phyloP scores from a whole-genome alignment of 352 stramenopile genomes.

The Phytopythium litorale region DNA sequence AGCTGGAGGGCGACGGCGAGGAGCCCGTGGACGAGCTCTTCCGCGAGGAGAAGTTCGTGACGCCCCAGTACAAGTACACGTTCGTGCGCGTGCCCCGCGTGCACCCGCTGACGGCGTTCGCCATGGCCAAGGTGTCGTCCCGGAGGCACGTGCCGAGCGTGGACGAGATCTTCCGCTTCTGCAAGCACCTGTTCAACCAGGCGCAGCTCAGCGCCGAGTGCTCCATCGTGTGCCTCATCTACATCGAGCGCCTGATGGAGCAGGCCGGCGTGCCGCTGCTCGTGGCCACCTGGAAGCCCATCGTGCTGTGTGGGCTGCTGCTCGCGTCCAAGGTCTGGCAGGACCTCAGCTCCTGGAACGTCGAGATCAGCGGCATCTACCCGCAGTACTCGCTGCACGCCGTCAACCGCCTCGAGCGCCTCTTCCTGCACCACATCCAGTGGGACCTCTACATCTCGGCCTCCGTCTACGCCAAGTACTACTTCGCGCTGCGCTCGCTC shows the following conservation, averaged over 20 bases:
- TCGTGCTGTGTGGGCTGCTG: conserved; percentile 96
- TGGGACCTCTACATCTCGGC: conserved; percentile 98
- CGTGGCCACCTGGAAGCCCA: conserved; percentile 95
- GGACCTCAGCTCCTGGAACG: conserved; percentile 98
- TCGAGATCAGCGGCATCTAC: conserved; percentile 98
- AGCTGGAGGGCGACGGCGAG: conserved; percentile 23
- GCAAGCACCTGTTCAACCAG: conserved; percentile 95
- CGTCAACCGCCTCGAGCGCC: conserved; percentile 96
- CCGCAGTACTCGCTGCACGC: conserved; percentile 96
- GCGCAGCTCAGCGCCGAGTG: conserved; percentile 97
- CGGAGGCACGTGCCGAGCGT: conserved; percentile 85
- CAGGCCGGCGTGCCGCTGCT: conserved; percentile 94
- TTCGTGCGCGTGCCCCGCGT: conserved; percentile 72
- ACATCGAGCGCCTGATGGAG: conserved; percentile 99
- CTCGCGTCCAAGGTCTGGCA: conserved; percentile 99
- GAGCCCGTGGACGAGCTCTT: conserved; percentile 81
- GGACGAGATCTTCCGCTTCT: conserved; percentile 92
- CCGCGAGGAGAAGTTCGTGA: conserved; percentile 87
- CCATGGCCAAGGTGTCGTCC: conserved; percentile 81
- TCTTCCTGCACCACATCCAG: conserved; percentile 97
- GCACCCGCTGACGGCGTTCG: conserved; percentile 72
- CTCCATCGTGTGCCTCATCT: conserved; percentile 98
- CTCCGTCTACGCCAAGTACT: conserved; percentile 97
- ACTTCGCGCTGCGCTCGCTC: conserved; percentile 96
- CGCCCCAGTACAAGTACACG: conserved; percentile 87